Base-by-base conservation (phyloP, 2,329 filamentous ascomycete species). In the Penicillium sumatraense region DNA sequence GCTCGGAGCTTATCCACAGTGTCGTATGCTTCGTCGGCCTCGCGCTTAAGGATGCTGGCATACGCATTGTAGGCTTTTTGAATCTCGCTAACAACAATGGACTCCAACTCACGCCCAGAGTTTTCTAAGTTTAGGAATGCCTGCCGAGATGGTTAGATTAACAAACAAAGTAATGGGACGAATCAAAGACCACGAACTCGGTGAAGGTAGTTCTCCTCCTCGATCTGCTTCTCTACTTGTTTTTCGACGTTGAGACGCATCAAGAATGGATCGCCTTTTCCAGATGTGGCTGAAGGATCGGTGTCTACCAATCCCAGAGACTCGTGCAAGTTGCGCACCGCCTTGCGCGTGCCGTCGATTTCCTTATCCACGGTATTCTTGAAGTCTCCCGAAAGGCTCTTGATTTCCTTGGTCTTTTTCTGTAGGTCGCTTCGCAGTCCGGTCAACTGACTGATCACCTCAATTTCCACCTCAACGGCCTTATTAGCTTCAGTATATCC, bases 391-490 rank as follows among this genome's bases (percentile, higher is more conserved):
- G 91, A 90, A 14, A 99, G 80, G 63, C 87, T 89, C 78, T 96
- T 96, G 78, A 99, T 99, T 76, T 99, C 95, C 75, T 98, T 99
- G 74, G 96, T 96, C 79, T 99, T 99, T 72, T 96, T 91, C 58
- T 89, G 89, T 16, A 99, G 80, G 73, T 99, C 95, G 68, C 87
- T 93, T 54, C 95, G 82, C 51, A 99, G 79, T 1, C 92, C 92
- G 2, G 88, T 91, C 53, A 99, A 80, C 49, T 93, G 92, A 48
- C 90, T 81, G 60, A 98, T 91, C 44, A 99, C 92, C 69, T 98
- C 93, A 58, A 88, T 87, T 71, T 98, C 91, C 54, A 97, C 93
- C 59, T 96, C 92, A 54, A 84, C 88, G 2, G 93, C 91, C 76
- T 96, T 97, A 75, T 89, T 91, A 13, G 91, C 86, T 71, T 97